Conservation (phyloP, 768 basidiomycete species). For the Ephemerocybe angulata region DNA sequence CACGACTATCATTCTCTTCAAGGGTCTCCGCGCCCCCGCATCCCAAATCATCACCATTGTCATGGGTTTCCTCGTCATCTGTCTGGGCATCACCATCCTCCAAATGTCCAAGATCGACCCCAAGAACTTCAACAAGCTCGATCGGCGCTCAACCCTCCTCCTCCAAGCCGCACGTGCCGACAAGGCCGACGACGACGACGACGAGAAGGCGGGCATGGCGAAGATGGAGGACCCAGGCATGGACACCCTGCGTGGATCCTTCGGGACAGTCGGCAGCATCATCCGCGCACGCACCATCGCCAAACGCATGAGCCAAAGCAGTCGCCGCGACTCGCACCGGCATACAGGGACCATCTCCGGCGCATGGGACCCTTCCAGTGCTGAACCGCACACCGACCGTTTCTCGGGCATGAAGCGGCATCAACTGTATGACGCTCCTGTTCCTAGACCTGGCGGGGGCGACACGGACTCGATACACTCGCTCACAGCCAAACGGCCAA, state of each 20-base stretch:
- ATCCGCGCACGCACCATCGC: constrained; percentile 68
- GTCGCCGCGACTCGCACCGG: constrained; percentile 27
- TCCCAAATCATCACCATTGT: constrained; percentile 86
- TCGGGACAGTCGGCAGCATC: constrained; percentile 88
- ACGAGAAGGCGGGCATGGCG: constrained; percentile 56
- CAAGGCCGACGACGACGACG: constrained; percentile 41
- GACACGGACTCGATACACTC: constrained; percentile 40
- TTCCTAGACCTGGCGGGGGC: constrained; percentile 40
- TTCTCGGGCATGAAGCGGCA: constrained; percentile 65
- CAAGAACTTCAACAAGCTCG: constrained; percentile 68
- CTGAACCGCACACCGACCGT: constrained; percentile 5
- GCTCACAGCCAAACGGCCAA: constrained; percentile 37
- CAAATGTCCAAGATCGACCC: constrained; percentile 97
- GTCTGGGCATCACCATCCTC: constrained; percentile 88
- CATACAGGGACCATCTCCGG: constrained; percentile 15
- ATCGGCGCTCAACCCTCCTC: constrained; percentile 85
- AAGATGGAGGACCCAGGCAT: constrained; percentile 89
- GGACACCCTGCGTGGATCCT: constrained; percentile 86
- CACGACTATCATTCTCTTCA: constrained; percentile 84
- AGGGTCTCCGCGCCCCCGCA: constrained; percentile 78
- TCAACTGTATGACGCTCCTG: constrained; percentile 85
- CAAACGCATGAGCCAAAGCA: constrained; percentile 48
- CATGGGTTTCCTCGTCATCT: constrained; percentile 88
- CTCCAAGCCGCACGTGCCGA: constrained; percentile 85
- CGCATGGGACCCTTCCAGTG: not conserved